Conservation (phyloP, 352 stramenopile species). For the Thraustochytrium striatum region DNA sequence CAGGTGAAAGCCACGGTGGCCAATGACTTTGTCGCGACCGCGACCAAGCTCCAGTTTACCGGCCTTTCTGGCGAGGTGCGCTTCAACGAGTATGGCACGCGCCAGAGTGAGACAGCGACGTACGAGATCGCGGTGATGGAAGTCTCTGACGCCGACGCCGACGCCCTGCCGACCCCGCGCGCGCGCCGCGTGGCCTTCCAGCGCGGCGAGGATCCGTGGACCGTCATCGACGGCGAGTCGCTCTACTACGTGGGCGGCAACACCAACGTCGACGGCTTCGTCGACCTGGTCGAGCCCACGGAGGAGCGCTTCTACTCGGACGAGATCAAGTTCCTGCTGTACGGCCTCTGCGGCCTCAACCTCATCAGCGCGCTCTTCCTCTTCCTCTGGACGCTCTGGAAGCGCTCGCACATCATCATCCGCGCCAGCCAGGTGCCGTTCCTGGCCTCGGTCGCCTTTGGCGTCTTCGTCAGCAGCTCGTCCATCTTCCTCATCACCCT, state of each 20-base stretch:
- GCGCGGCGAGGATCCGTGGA: no score
- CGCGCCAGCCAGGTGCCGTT: neutral
- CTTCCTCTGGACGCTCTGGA: neutral
- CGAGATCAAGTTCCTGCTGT: no score
- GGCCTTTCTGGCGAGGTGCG: neutral
- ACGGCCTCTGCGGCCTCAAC: neutral
- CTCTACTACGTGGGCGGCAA: no score
- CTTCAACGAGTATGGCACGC: neutral
- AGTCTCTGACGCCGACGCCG: no score
- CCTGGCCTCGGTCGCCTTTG: neutral
- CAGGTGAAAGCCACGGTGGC: neutral
- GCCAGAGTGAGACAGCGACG: neutral
- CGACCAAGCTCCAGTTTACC: neutral
- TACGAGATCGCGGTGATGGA: neutral
- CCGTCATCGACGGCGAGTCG: no score
- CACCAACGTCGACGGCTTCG: no score
- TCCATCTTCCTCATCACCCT: slow-evolving; percentile 7
- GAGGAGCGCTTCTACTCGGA: no score
- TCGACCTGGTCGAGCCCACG: no score
- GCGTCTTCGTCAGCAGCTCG: neutral
- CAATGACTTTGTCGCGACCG: neutral
- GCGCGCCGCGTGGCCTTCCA: no score
- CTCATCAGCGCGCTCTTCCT: neutral
- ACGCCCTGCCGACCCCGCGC: no score
- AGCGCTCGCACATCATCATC: neutral